Base-by-base conservation (phyloP, 192 early-diverging fungal genomes). In the Coemansia sp. region DNA sequence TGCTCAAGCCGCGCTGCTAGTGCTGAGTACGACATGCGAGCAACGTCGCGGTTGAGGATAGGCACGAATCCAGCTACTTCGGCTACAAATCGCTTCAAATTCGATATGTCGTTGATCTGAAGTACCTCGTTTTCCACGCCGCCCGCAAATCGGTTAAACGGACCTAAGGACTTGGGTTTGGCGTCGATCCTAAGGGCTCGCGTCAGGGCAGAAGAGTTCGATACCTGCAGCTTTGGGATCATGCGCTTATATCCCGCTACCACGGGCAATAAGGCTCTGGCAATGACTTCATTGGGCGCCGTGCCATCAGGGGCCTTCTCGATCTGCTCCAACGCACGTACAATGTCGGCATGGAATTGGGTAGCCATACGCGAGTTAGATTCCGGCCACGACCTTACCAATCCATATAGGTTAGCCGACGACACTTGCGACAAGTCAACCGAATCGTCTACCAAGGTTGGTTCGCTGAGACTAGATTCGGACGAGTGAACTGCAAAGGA, bases 1-100 rank as follows among this genome's bases (percentile, higher is more conserved):
- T 7, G 63, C 21, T 44, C n/a, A 37, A 40, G 46, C 4, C 33
- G 35, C 23, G 38, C 17, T 6, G 42, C 47, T 16, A 43, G 58
- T 26, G 52, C n/a, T 3, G 52, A 55, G 26, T 55, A 55, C 26
- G 52, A 55, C 52, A 65, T 57, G 42, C 52, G 46, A 13, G 60
- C 38, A 13, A 74, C 40, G 17, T 70, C 72, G 10, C 66, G 68
- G 43, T 70, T 67, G 47, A 79, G 39, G 17, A 79, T 50, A n/a
- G 77, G 77, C 26, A 63, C 61, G n/a, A 42, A 69, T 19, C 13
- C 21, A 30, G 42, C 63, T 16, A 43, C 42, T 33, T 55, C 66
- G 6, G 28, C 52, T 5, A 71, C 19, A 35, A 53, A 38, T 14
- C 40, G 43, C n/a, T 55, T 33, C 21, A 55, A 30, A 16, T 26